Base-by-base conservation (phyloP, 352 stramenopile genomes). In the Elongisporangium anandrum region DNA sequence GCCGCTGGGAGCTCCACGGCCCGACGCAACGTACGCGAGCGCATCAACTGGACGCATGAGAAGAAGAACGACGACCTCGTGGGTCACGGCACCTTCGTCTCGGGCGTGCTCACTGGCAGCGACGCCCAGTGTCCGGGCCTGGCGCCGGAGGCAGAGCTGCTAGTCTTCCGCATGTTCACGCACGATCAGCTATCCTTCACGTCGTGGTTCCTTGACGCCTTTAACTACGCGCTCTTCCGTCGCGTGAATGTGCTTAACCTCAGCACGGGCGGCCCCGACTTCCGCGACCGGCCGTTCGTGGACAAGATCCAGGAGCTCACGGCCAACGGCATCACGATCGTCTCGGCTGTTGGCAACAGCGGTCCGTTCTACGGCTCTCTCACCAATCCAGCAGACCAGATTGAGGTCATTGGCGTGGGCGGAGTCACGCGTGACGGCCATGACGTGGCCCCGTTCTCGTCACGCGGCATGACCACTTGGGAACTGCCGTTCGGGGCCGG, bases 121-220 rank as follows among this genome's bases (percentile, higher is more conserved):
- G 69, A 85, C 68, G 63, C 56, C 4, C 72, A 75, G 10, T 97
- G 88, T 53, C 81, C 83, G 0, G 88, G 87, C 0, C 77, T 96
- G 52, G 87, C 88, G 9, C 88, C 87, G 0, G 81, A 92, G 49
- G 78, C 80, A 12, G 70, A 90, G 47, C 59, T 97, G 23, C 88
- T 82, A 29, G 74, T 94, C 29, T 96, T 95, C 19, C 77, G 84
- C 21, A 91, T 94, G 59, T 97, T 97, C 68, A 95, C 83, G 8
- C 77, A 69, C n/a, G 70, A 92, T 15, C 85, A 94, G 56, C 65
- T 94, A 26, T 93, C 84, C 22, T 96, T 94, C 60, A 96, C 88
- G 22, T 93, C 87, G 13, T 96, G 87, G 88, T 95, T 95, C 65
- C 73, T 96, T 4, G 88, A 96, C 55, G 88, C 87, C 6, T 94